Percentiles rank a stretch among this genome's conserved stretches.
Conservation (phyloP, 2,329 filamentous ascomycete species). For the Cucurbitaria berberidis region DNA sequence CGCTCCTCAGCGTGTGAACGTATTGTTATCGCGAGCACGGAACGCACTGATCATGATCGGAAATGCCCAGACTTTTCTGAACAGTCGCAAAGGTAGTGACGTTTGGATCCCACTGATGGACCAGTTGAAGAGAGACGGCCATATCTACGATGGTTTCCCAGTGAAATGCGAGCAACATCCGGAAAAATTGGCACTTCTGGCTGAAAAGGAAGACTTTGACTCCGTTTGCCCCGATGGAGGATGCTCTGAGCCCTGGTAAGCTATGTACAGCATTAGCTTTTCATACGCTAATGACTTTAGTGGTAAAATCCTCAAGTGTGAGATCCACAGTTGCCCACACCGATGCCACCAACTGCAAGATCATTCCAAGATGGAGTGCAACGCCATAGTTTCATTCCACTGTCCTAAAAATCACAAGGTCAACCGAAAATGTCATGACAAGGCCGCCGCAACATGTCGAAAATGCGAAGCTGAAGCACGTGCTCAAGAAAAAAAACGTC, state of each 20-base stretch:
- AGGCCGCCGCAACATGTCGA: slow-evolving; percentile 50
- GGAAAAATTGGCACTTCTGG: slow-evolving; percentile 54
- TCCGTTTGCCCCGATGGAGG: slow-evolving; percentile 71
- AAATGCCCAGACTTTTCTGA: slow-evolving; percentile 70
- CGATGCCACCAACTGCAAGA: slow-evolving; percentile 68
- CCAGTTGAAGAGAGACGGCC: slow-evolving; percentile 57
- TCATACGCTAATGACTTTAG: slow-evolving; percentile 45
- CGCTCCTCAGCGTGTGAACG: slow-evolving; percentile 70
- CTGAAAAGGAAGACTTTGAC: slow-evolving; percentile 64
- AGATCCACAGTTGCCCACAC: slow-evolving; percentile 63
- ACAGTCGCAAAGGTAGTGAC: slow-evolving; percentile 61
- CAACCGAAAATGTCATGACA: slow-evolving; percentile 55
- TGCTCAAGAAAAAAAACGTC: slow-evolving; percentile 51
- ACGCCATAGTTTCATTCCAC: slow-evolving; percentile 49
- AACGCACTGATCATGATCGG: slow-evolving; percentile 72
- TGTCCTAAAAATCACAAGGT: slow-evolving; percentile 62
- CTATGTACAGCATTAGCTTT: not conserved
- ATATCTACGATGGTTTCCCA: slow-evolving; percentile 52
- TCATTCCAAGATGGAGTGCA: slow-evolving; percentile 63
- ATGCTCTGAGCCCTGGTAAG: slow-evolving; percentile 68
- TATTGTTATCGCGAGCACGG: slow-evolving; percentile 71
- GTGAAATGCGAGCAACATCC: slow-evolving; percentile 45
- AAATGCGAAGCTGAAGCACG: slow-evolving; percentile 61
- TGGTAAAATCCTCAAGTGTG: slow-evolving; percentile 60
- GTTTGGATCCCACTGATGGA: slow-evolving; percentile 67